Evolutionary conservation across 2,329 filamentous ascomycete genomes (phyloP).

Genomic region (Xylaria sp.): DNA sequence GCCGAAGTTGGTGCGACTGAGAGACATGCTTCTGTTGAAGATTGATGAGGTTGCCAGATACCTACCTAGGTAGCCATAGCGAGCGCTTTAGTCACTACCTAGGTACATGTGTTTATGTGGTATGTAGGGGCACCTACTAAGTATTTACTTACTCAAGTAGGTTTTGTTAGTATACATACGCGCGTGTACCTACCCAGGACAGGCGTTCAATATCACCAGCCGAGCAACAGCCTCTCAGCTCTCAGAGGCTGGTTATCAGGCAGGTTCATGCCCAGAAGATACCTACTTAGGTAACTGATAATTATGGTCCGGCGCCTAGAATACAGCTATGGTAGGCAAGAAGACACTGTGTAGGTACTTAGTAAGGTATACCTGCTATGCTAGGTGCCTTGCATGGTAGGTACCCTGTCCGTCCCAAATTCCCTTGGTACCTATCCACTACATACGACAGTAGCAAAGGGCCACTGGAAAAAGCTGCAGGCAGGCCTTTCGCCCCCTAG

Average conservation of each 20-base stretch:
- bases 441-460: neutral
- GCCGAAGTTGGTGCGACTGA: neutral
- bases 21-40: neutral
- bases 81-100: neutral
- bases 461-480: neutral
- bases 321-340: neutral
- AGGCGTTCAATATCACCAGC: neutral
- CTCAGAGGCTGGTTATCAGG: neutral
- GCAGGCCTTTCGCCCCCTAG: slow-evolving; percentile 12
- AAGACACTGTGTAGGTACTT: neutral
- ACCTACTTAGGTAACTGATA: neutral
- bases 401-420: neutral
- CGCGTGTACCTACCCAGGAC: slow-evolving; percentile 2
- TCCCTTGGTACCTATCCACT: neutral
- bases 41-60: neutral
- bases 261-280: neutral
- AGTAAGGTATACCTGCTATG: neutral
- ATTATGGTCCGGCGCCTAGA: neutral
- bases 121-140: too few relatives aligned
- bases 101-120: too few relatives aligned
- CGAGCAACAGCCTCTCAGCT: slow-evolving; percentile 5
- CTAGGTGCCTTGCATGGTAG: neutral
- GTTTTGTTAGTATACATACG: neutral
- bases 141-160: neutral
- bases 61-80: neutral